phyloP scores from a whole-genome alignment of 306 rosid genomes.

The Gynostemma pentaphyllum region DNA sequence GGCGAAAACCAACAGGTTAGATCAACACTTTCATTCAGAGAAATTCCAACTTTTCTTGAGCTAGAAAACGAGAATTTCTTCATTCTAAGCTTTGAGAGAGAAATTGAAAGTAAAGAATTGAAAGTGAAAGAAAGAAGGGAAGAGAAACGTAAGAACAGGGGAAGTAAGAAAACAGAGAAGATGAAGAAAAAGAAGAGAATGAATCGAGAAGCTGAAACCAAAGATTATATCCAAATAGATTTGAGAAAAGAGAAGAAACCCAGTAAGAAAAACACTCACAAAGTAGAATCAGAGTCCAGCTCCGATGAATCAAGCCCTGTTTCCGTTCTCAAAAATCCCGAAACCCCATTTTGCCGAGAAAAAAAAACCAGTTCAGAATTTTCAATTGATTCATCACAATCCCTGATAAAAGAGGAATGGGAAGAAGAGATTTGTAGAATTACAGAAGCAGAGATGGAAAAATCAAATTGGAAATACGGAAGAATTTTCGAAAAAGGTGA shows the following conservation, averaged over 20 bases:
- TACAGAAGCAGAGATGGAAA: conserved; percentile 39
- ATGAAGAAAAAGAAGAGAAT: conserved; percentile 10
- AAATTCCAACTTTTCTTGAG: conserved; percentile 38
- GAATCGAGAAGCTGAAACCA: conserved; percentile 7
- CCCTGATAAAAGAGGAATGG: conserved; percentile 20
- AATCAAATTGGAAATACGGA: conserved; percentile 24
- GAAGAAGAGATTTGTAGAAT: conserved; percentile 32
- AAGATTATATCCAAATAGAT: conserved; percentile 5
- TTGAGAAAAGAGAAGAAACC: conserved; percentile 22
- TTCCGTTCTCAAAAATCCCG: conserved; percentile 49
- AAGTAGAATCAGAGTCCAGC: conserved; percentile 29
- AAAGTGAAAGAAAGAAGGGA: conserved; percentile 23
- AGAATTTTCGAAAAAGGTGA: conserved; percentile 14
- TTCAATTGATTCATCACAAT: not conserved
- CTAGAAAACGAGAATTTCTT: conserved; percentile 52
- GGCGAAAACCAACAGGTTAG: conserved; percentile 25
- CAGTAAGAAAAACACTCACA: conserved; percentile 19
- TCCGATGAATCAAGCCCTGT: conserved; percentile 76
- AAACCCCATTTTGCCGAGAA: conserved; percentile 16
- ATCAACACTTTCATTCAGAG: conserved; percentile 52
- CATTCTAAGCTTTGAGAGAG: conserved; percentile 49
- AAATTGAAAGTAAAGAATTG: conserved; percentile 12
- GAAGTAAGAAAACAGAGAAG: conserved; percentile 24
- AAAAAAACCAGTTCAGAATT: not conserved
- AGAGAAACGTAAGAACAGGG: conserved; percentile 19